These are phyloP conservation scores for Apiotrichum sp. DNA, from an alignment of 1,284 basidiomycete genomes.

Conservation along the genomic window DNA sequence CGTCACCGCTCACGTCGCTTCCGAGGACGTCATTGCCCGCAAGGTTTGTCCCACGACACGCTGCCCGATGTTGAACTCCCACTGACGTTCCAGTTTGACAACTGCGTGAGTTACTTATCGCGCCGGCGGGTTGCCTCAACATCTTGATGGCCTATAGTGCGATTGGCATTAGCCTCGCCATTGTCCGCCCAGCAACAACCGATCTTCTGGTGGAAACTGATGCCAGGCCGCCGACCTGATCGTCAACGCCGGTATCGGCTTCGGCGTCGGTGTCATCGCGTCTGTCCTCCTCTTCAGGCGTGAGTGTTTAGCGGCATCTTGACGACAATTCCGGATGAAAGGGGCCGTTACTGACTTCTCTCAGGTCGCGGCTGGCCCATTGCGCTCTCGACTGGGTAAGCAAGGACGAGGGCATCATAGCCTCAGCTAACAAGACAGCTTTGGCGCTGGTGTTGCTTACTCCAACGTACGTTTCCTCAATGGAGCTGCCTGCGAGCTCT, in stretches of 20 bases:
- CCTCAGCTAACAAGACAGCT: slow-evolving; percentile 22
- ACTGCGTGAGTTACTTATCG: slow-evolving; percentile 63
- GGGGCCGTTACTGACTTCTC: neutral
- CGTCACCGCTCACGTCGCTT: slow-evolving; percentile 52
- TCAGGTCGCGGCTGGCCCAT: slow-evolving; percentile 95
- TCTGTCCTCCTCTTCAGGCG: slow-evolving; percentile 93
- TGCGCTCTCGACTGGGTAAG: slow-evolving; percentile 81
- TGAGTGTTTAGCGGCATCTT: slow-evolving; percentile 51
- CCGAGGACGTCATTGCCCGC: slow-evolving; percentile 76
- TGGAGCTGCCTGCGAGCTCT: too few relatives aligned
- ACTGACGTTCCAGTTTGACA: slow-evolving; percentile 64
- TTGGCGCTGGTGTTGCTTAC: slow-evolving; percentile 67
- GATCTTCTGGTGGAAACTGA: neutral
- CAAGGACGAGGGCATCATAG: slow-evolving; percentile 45
- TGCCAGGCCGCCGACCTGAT: slow-evolving; percentile 49
- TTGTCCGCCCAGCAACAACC: too few relatives aligned
- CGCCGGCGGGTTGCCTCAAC: too few relatives aligned
- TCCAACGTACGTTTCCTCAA: slow-evolving; percentile 46
- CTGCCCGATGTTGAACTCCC: too few relatives aligned
- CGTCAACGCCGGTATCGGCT: slow-evolving; percentile 77
- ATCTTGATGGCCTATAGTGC: too few relatives aligned
- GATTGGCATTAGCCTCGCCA: too few relatives aligned
- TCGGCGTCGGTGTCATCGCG: slow-evolving; percentile 86
- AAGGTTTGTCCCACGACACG: slow-evolving; percentile 56
- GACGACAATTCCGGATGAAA: neutral